Conservation (phyloP, 1,284 basidiomycete genomes). For the Trichosporon inkin region DNA sequence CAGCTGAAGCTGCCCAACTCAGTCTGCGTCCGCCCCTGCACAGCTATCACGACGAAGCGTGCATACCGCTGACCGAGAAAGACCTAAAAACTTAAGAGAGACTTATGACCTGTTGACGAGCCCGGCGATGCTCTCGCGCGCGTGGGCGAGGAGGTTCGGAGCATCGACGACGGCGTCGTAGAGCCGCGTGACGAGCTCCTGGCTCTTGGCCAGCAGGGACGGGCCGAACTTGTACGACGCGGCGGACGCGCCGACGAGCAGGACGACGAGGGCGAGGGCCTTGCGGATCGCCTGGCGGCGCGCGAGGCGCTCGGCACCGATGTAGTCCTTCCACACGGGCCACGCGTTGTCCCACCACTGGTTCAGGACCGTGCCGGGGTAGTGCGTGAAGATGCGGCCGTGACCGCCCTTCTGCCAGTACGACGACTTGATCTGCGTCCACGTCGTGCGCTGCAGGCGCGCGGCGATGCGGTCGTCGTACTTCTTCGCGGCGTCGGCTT, state of each 20-base stretch:
- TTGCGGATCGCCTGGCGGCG: constrained; percentile 4
- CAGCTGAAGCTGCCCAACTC: too few relatives aligned
- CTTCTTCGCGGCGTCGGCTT: constrained; percentile 10
- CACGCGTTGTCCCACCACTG: constrained; percentile 14
- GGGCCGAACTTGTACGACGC: not conserved
- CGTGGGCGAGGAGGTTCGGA: not conserved
- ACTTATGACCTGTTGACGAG: not conserved
- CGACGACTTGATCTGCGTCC: constrained; percentile 10
- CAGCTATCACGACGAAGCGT: too few relatives aligned
- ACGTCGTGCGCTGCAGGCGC: constrained; percentile 18
- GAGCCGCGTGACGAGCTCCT: not conserved
- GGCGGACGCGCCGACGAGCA: not conserved
- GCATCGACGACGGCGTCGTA: not conserved
- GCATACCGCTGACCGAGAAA: not conserved
- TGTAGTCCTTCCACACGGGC: constrained; percentile 16
- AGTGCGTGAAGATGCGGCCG: constrained; percentile 22
- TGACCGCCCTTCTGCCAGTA: constrained; percentile 21
- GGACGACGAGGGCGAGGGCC: not conserved
- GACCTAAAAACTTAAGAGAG: not conserved
- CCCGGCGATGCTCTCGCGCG: not conserved
- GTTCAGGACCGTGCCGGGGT: constrained; percentile 13
- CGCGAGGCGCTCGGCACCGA: constrained; percentile 13
- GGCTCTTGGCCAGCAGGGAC: not conserved
- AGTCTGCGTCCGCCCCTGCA: too few relatives aligned
- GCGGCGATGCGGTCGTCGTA: constrained; percentile 28